Base-by-base conservation (phyloP, 2,329 filamentous ascomycete genomes). In the Cytospora piceicola region DNA sequence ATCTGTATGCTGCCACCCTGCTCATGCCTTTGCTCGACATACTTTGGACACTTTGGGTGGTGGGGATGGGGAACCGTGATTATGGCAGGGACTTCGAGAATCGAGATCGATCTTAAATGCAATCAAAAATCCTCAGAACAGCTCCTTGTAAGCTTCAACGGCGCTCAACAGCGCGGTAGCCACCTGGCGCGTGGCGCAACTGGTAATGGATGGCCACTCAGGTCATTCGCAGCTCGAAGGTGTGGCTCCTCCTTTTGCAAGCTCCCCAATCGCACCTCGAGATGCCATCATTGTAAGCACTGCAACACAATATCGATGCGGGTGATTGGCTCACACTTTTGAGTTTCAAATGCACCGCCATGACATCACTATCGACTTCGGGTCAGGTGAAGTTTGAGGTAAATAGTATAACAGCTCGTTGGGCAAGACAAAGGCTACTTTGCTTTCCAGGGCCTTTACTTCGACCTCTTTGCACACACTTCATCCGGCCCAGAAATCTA, bases 331-430 rank as follows among this genome's bases (percentile, higher is more conserved):
- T 49, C 51, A 55, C 29, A 56, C 59, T 24, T 49, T 57, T 36
- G 42, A 60, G 63, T 63, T 57, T 46, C 34, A 53, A 24, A 24
- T 60, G 52, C 59, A 60, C 56, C 42, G 29, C 55, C 58, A 68
- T 68, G 66, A 66, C 66, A 68, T 68, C 66, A 68, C 66, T n/a
- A 24, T 20, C 29, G 29, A 36, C 46, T 46, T 30, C 20, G 42
- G 7, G 36, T 24, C 15, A 22, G 27, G 49, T 22, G 46, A 22
- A n/a, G 14, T 27, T 15, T 22, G 24, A 62, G 54, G 11, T 51
- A 22, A 12, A 1, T 57, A 24, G n/a, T 30, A 63, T 39, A 63
- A 57, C 17, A 63, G 32, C 39, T 29, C n/a, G 22, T 8, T 8
- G n/a, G 22, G 46, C 46, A 49, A 49, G 46, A 22, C 5, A 46